A percentile compares a stretch with the other conserved stretches of the same genome.
phyloP scores from a whole-genome alignment of 106 monocot species.

The Phalaenopsis equestris region DNA sequence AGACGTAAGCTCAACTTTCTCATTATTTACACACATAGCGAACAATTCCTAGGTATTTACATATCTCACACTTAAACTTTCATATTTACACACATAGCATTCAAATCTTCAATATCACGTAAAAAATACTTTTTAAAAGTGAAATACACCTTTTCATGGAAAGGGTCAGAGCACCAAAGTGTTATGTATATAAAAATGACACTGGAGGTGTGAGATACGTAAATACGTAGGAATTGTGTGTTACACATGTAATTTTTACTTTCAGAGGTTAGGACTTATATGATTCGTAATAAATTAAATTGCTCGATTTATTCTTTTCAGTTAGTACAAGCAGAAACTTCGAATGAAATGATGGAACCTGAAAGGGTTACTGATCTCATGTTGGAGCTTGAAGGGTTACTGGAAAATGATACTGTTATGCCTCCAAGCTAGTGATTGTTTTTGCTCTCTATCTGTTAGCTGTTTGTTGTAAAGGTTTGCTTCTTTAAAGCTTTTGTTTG shows the following conservation, averaged over 20 bases:
- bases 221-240: too few species aligned
- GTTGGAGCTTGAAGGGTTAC: slow-evolving; percentile 57
- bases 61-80: not conserved
- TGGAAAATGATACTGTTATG: slow-evolving; percentile 27
- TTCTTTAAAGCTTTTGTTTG: not conserved
- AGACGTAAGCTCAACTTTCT: slow-evolving; percentile 38
- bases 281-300: not conserved
- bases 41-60: not conserved
- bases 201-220: too few species aligned
- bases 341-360: slow-evolving; percentile 31
- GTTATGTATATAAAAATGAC: too few species aligned
- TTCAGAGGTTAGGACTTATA: not conserved
- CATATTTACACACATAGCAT: not conserved
- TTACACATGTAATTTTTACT: too few species aligned
- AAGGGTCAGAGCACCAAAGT: too few species aligned
- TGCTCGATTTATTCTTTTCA: slow-evolving; percentile 4
- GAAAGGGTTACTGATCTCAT: slow-evolving; percentile 43
- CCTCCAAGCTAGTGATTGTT: not conserved
- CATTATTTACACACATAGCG: not conserved
- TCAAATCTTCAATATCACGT: too few species aligned
- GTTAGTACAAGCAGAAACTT: slow-evolving; percentile 37
- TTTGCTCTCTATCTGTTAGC: not conserved
- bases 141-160: too few species aligned
- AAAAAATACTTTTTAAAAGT: too few species aligned
- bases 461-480: not conserved